Conservation (phyloP, 805 yeast genomes). For the Ascoidea rubescens region DNA sequence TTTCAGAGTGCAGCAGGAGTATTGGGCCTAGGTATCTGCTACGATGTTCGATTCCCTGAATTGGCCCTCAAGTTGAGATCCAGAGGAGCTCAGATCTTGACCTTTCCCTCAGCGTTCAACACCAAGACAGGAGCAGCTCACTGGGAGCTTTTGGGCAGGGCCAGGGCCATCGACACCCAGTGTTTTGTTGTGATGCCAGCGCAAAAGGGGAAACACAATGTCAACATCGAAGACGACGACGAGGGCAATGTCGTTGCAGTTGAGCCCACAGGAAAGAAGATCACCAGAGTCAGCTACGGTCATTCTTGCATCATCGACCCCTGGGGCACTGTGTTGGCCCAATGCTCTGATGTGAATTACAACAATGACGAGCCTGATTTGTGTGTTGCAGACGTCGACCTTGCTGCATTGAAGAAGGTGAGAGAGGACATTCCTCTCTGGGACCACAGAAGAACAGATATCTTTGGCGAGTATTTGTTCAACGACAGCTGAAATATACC, state of each 20-base stretch:
- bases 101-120: constrained; percentile 90
- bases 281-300: constrained; percentile 62
- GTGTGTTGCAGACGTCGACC: constrained; percentile 55
- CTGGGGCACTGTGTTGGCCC: constrained; percentile 69
- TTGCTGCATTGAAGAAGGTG: constrained; percentile 30
- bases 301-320: constrained; percentile 83
- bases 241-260: constrained; percentile 10
- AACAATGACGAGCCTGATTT: constrained; percentile 26
- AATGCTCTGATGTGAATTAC: constrained; percentile 28
- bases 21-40: constrained; percentile 79
- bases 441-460: constrained; percentile 55
- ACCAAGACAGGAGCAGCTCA: constrained; percentile 84
- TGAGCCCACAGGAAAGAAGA: constrained; percentile 1
- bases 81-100: constrained; percentile 60
- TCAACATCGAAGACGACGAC: constrained; percentile 23
- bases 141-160: constrained; percentile 68
- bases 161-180: constrained; percentile 85
- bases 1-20: constrained; percentile 46
- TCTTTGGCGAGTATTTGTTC: constrained; percentile 20
- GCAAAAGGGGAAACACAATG: constrained; percentile 67
- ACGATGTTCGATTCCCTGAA: constrained; percentile 73
- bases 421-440: constrained; percentile 67
- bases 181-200: constrained; percentile 82
- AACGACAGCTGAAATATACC: too few species aligned
- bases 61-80: constrained; percentile 48